phyloP scores from a whole-genome alignment of 805 yeast species.

The Yamadazyma takamatsuzukensis region DNA sequence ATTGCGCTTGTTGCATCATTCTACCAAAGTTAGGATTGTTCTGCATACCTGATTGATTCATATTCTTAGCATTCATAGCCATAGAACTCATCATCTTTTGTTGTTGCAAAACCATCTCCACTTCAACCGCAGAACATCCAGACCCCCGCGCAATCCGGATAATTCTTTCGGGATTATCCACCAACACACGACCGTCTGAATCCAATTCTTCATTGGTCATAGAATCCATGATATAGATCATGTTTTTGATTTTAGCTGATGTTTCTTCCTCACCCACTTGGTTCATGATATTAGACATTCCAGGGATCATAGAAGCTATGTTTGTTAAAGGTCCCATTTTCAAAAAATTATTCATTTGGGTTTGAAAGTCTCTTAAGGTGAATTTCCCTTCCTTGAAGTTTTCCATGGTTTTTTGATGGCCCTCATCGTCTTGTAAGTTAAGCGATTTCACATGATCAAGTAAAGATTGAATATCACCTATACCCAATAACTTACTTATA shows the following conservation, averaged over 20 bases:
- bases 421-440: constrained; percentile 58
- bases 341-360: constrained; percentile 91
- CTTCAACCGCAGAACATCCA: constrained; percentile 88
- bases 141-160: constrained; percentile 92
- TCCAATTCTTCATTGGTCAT: constrained; percentile 92
- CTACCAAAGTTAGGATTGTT: constrained; percentile 41
- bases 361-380: constrained; percentile 85
- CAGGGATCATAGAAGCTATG: constrained; percentile 93
- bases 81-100: constrained; percentile 91
- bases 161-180: constrained; percentile 78
- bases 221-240: constrained; percentile 91
- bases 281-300: constrained; percentile 77
- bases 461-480: constrained; percentile 91
- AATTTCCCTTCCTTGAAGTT: constrained; percentile 93
- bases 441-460: constrained; percentile 91
- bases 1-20: constrained; percentile 54
- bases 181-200: constrained; percentile 79
- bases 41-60: constrained; percentile 21
- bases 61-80: constrained; percentile 58
- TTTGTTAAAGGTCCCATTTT: constrained; percentile 96
- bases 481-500: constrained; percentile 87
- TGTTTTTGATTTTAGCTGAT: constrained; percentile 72
- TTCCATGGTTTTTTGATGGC: constrained; percentile 86
- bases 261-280: constrained; percentile 93
- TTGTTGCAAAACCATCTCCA: constrained; percentile 87